Evolutionary conservation across 1,139 yeast species (phyloP).

Genomic region (Hansenula lynferdii): DNA sequence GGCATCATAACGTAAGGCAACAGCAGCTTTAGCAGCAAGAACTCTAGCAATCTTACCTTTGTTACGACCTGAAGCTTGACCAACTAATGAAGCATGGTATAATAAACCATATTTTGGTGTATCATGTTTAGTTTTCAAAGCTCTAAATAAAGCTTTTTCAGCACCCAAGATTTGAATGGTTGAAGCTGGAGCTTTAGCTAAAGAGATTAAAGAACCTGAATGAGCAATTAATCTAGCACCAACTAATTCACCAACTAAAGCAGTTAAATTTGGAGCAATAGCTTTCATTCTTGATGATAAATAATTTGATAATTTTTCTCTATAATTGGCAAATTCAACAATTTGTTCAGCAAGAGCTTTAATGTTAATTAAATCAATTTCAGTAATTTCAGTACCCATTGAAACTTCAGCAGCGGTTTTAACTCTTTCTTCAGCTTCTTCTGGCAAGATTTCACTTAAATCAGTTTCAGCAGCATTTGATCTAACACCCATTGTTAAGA

Average conservation of each 20-base stretch:
- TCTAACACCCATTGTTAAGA: constrained; percentile 92
- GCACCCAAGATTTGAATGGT: constrained; percentile 99
- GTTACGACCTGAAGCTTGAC: constrained; percentile 96
- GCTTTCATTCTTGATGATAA: constrained; percentile 94
- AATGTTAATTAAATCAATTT: constrained; percentile 80
- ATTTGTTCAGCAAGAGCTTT: constrained; percentile 90
- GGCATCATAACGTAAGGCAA: constrained; percentile 94
- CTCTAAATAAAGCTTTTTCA: constrained; percentile 98
- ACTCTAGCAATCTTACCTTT: constrained; percentile 99
- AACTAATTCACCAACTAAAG: constrained; percentile 94
- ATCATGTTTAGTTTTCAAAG: constrained; percentile 95
- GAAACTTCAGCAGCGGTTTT: constrained; percentile 96
- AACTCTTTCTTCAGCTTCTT: constrained; percentile 77
- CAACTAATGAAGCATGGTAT: constrained; percentile 95
- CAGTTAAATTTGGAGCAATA: constrained; percentile 95
- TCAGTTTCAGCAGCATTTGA: constrained; percentile 88
- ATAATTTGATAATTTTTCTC: constrained; percentile 88
- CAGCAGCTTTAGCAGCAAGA: constrained; percentile 97
- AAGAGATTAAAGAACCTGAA: constrained; percentile 89
- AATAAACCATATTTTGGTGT: constrained; percentile 98
- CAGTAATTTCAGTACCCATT: constrained; percentile 97
- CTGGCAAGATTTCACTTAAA: constrained; percentile 87
- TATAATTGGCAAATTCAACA: constrained; percentile 90
- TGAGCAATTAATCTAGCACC: constrained; percentile 98
- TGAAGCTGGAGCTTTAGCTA: constrained; percentile 98